Percentiles rank a stretch among this genome's conserved stretches.
Conservation (phyloP, 2,329 filamentous ascomycete species). For the Xylaria sp. region DNA sequence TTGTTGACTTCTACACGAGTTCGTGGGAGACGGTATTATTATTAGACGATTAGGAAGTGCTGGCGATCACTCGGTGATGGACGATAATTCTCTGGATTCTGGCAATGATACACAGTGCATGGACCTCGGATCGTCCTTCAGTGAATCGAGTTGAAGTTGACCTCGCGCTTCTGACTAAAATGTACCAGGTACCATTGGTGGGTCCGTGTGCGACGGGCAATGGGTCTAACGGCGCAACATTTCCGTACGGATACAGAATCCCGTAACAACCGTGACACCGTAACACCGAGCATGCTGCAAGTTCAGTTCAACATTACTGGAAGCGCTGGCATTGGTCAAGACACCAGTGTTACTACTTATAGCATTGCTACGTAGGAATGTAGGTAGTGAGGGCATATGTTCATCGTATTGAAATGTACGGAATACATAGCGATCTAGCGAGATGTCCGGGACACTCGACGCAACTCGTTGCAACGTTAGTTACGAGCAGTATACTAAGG, state of each 20-base stretch:
- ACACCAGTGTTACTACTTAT: too few species aligned
- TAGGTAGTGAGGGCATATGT: conserved; percentile 23
- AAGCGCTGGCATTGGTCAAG: not conserved
- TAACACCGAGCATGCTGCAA: not conserved
- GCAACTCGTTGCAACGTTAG: conserved; percentile 1
- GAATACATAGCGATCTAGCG: conserved; percentile 28
- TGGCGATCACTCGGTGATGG: not conserved
- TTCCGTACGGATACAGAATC: too few species aligned
- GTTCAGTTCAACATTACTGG: not conserved
- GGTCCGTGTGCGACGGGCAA: too few species aligned
- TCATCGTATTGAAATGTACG: conserved; percentile 33
- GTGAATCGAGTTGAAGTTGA: too few species aligned
- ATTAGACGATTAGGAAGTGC: not conserved
- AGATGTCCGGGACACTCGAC: not conserved
- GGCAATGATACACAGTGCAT: too few species aligned
- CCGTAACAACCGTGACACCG: too few species aligned
- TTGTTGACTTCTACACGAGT: not conserved
- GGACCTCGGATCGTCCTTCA: too few species aligned
- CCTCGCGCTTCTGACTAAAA: too few species aligned
- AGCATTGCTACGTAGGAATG: not conserved
- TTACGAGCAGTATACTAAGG: not conserved
- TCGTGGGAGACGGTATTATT: not conserved
- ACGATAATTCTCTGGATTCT: too few species aligned
- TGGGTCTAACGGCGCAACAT: too few species aligned
- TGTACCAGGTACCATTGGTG: too few species aligned